Conservation (phyloP, 108 stramenopile genomes). For the Skeletonema menzelii region DNA sequence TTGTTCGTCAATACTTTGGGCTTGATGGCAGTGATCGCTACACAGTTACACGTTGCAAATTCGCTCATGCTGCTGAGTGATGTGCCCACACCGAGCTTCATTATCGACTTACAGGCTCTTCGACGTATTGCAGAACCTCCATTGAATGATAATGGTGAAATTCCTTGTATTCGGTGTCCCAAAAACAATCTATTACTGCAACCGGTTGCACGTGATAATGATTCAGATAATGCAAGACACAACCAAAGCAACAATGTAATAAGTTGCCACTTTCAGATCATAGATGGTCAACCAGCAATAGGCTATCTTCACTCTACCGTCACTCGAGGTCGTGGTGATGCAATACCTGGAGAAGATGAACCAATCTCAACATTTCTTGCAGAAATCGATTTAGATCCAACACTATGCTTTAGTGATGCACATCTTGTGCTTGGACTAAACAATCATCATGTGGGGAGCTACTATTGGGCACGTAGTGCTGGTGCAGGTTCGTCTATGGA, state of each 20-base stretch:
- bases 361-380: conserved; percentile 52
- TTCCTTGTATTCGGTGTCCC: conserved; percentile 30
- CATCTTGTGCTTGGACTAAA: conserved; percentile 65
- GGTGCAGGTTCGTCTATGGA: conserved; percentile 69
- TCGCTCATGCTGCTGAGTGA: conserved; percentile 49
- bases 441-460: conserved; percentile 82
- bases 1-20: neutral
- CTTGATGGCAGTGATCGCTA: neutral
- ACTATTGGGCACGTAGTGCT: conserved; percentile 79
- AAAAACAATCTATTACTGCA: conserved; percentile 20
- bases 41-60: neutral
- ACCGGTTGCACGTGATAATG: conserved; percentile 25
- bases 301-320: conserved; percentile 47
- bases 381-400: conserved; percentile 44
- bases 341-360: conserved; percentile 24
- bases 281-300: conserved; percentile 35
- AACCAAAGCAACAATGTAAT: conserved; percentile 11
- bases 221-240: neutral
- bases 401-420: conserved; percentile 21
- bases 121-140: conserved; percentile 37
- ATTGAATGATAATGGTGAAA: conserved; percentile 19
- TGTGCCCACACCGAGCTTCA: conserved; percentile 61
- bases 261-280: conserved; percentile 31
- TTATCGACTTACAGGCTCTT: conserved; percentile 39
- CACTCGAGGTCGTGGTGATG: conserved; percentile 39